phyloP scores from a whole-genome alignment of 257 asterid genomes.

The Pogostemon cablin region DNA sequence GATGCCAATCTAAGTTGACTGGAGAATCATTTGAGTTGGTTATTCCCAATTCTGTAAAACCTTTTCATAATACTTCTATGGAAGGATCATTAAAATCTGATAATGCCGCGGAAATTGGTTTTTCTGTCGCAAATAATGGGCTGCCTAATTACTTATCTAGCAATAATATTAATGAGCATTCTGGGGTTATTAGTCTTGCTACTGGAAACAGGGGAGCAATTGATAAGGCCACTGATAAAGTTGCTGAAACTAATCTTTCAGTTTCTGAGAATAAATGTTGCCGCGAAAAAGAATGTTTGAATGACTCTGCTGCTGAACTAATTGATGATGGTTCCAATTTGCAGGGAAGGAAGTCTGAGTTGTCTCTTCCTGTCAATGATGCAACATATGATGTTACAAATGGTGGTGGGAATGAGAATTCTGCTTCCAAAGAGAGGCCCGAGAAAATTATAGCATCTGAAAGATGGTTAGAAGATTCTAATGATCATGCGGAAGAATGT shows the following conservation, averaged over 20 bases:
- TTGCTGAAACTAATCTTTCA: slow-evolving; percentile 32
- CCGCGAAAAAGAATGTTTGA: slow-evolving; percentile 29
- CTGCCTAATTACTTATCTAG: slow-evolving; percentile 24
- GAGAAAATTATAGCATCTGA: slow-evolving; percentile 36
- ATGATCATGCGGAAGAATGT: slow-evolving; percentile 39
- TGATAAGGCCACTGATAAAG: slow-evolving; percentile 35
- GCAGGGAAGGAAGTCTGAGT: slow-evolving; percentile 33
- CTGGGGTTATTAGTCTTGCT: slow-evolving; percentile 34
- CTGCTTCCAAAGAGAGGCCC: slow-evolving; percentile 38
- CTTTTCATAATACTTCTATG: slow-evolving; percentile 35
- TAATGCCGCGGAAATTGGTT: slow-evolving; percentile 33
- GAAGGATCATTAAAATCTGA: slow-evolving; percentile 37
- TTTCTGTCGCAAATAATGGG: slow-evolving; percentile 26
- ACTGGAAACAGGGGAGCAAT: slow-evolving; percentile 27
- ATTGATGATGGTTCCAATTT: slow-evolving; percentile 32
- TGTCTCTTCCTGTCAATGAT: slow-evolving; percentile 33
- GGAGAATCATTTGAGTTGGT: slow-evolving; percentile 42
- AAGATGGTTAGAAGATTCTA: slow-evolving; percentile 41
- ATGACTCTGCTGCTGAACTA: slow-evolving; percentile 32
- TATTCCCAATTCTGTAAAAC: slow-evolving; percentile 34
- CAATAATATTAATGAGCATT: slow-evolving; percentile 34
- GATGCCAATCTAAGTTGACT: slow-evolving; percentile 50
- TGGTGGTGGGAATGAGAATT: slow-evolving; percentile 27
- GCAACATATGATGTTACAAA: slow-evolving; percentile 29
- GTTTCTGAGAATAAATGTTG: slow-evolving; percentile 34